These are phyloP conservation scores for Trametes versicolor DNA, from an alignment of 1,284 basidiomycete species.

Conservation along the genomic window DNA sequence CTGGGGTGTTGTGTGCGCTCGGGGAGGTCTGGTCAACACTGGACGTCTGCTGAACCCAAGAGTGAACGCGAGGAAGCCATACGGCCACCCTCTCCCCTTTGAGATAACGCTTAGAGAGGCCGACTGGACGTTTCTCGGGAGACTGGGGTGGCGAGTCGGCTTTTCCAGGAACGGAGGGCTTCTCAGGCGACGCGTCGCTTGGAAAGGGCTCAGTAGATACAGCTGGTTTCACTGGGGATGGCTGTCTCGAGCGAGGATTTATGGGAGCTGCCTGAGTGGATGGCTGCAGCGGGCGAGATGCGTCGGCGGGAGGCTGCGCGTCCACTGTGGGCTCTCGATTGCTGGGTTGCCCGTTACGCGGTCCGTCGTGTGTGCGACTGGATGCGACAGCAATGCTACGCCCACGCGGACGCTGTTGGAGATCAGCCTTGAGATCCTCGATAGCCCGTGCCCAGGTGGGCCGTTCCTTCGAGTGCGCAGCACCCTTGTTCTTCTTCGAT, in stretches of 20 bases:
- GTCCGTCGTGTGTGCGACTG: neutral
- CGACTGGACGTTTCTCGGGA: neutral
- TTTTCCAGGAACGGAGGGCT: neutral
- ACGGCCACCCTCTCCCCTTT: conserved; percentile 20
- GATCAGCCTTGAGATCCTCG: conserved; percentile 16
- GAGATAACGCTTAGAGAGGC: neutral
- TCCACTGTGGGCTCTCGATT: neutral
- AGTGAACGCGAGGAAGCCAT: conserved; percentile 25
- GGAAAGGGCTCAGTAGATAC: neutral
- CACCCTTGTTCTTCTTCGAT: neutral
- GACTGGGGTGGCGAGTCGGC: neutral
- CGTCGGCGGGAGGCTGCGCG: neutral
- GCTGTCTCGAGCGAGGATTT: neutral
- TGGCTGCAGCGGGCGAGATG: neutral
- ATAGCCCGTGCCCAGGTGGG: conserved; percentile 42
- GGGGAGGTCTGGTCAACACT: neutral
- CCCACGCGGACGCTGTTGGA: conserved; percentile 8
- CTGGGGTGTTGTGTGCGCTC: neutral
- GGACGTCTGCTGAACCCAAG: conserved; percentile 24
- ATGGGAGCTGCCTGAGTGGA: neutral
- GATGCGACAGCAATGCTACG: neutral
- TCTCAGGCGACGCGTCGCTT: neutral
- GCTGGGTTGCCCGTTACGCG: neutral
- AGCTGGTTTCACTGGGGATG: neutral
- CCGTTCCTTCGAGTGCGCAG: conserved; percentile 32